Conservation (phyloP, 2,329 filamentous ascomycete genomes). For the Plenodomus lindquistii region DNA sequence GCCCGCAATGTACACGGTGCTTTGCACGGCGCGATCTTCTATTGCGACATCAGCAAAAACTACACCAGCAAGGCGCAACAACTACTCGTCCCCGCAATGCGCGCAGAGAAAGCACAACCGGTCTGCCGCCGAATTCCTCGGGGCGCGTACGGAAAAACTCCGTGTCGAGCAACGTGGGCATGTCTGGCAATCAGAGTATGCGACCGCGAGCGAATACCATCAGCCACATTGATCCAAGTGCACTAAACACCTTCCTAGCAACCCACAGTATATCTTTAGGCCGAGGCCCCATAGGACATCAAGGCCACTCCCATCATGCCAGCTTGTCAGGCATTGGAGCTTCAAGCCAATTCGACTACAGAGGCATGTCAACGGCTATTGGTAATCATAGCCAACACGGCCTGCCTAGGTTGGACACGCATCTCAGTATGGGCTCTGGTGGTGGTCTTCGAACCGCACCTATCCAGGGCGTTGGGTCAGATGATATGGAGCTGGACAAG, state of each 20-base stretch:
- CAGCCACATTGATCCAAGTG: conserved; percentile 81
- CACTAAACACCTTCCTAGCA: conserved; percentile 70
- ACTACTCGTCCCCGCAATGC: conserved; percentile 80
- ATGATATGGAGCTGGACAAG: conserved; percentile 69
- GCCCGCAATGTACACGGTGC: conserved; percentile 89
- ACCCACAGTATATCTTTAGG: conserved; percentile 57
- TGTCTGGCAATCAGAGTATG: conserved; percentile 62
- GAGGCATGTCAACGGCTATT: conserved; percentile 70
- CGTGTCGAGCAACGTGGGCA: conserved; percentile 64
- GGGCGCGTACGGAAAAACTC: conserved; percentile 91
- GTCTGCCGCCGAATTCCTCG: conserved; percentile 67
- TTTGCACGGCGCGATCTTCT: conserved; percentile 93
- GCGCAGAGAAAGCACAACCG: conserved; percentile 83
- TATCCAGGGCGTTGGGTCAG: conserved; percentile 54
- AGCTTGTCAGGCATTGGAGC: conserved; percentile 70
- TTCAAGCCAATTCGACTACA: conserved; percentile 64
- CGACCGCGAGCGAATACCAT: conserved; percentile 94
- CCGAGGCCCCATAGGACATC: conserved; percentile 54
- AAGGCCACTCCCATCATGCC: conserved; percentile 68
- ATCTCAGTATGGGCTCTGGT: conserved; percentile 68
- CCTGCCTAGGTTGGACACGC: conserved; percentile 82
- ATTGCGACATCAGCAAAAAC: conserved; percentile 94
- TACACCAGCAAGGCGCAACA: conserved; percentile 89
- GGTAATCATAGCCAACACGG: conserved; percentile 70
- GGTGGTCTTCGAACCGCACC: conserved; percentile 77